These are phyloP conservation scores for Xylaria cubensis DNA, from an alignment of 495 filamentous ascomycete genomes.

Conservation along the genomic window DNA sequence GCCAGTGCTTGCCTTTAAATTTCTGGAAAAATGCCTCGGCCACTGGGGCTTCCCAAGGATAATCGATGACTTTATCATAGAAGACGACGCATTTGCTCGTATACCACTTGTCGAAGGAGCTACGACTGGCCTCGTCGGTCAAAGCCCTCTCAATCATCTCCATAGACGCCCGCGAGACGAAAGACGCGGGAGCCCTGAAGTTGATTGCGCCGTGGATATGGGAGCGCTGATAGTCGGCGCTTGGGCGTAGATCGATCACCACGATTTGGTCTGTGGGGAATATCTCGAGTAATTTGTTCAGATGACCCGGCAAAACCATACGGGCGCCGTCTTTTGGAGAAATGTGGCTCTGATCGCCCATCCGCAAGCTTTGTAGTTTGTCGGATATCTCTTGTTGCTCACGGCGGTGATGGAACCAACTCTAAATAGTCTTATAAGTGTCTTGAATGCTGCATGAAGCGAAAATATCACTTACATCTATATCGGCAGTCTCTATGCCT, in stretches of 20 bases:
- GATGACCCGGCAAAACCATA: constrained; percentile 56
- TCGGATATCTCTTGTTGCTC: constrained; percentile 47
- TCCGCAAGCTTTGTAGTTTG: constrained; percentile 47
- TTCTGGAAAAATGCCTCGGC: constrained; percentile 50
- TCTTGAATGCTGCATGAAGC: not conserved
- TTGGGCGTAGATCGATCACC: constrained; percentile 53
- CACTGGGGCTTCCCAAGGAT: constrained; percentile 53
- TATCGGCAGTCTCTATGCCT: constrained; percentile 46
- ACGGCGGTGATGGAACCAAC: constrained; percentile 54
- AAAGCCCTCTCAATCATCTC: constrained; percentile 58
- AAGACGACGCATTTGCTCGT: constrained; percentile 55
- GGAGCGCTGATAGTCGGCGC: constrained; percentile 51
- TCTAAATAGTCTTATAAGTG: constrained; percentile 22
- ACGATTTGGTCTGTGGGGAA: constrained; percentile 51
- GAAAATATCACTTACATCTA: constrained; percentile 38
- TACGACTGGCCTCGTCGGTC: constrained; percentile 51
- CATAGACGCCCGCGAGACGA: constrained; percentile 48
- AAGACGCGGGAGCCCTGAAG: constrained; percentile 51
- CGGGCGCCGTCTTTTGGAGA: constrained; percentile 35
- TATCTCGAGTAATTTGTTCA: constrained; percentile 54
- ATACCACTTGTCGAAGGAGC: constrained; percentile 53
- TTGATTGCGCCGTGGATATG: constrained; percentile 57
- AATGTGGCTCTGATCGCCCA: constrained; percentile 37
- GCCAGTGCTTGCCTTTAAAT: constrained; percentile 50
- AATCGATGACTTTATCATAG: constrained; percentile 54